Conservation (phyloP, 2,329 filamentous ascomycete species). For the Elsinoe ampelina region DNA sequence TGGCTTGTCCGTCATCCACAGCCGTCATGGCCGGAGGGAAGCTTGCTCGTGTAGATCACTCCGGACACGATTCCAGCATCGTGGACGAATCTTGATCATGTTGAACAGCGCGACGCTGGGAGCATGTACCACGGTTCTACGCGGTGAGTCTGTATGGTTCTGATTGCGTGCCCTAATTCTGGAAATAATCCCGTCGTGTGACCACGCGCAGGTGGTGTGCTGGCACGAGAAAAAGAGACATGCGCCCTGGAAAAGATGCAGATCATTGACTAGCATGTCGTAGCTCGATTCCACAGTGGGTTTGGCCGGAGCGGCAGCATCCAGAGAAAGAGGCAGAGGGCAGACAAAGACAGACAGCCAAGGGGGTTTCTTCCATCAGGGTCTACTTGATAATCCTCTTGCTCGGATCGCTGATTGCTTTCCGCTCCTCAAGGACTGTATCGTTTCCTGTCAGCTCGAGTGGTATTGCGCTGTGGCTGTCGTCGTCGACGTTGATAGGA, state of each 20-base stretch:
- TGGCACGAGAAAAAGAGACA: constrained; percentile 8
- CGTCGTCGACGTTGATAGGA: background rate
- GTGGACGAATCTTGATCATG: background rate
- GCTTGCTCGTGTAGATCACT: constrained; percentile 6
- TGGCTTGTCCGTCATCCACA: constrained; percentile 3
- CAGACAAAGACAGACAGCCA: constrained; percentile 8
- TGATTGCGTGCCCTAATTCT: background rate
- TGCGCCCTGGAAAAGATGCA: background rate
- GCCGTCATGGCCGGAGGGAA: background rate
- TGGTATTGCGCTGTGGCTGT: background rate
- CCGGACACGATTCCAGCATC: background rate
- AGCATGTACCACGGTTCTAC: background rate
- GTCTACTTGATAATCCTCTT: background rate
- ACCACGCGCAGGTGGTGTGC: constrained; percentile 4
- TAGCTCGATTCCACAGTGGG: constrained; percentile 10
- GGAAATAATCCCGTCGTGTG: background rate
- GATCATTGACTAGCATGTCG: background rate
- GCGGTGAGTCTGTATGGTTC: background rate
- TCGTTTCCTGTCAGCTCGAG: constrained; percentile 6
- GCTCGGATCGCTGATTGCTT: background rate
- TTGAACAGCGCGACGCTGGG: background rate
- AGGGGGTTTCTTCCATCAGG: background rate
- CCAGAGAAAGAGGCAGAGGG: background rate
- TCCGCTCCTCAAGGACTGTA: background rate
- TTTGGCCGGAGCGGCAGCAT: background rate